These are phyloP conservation scores for Climacium dendroides DNA, from an alignment of 225 moss, liverwort and hornwort species.

Conservation along the genomic window DNA sequence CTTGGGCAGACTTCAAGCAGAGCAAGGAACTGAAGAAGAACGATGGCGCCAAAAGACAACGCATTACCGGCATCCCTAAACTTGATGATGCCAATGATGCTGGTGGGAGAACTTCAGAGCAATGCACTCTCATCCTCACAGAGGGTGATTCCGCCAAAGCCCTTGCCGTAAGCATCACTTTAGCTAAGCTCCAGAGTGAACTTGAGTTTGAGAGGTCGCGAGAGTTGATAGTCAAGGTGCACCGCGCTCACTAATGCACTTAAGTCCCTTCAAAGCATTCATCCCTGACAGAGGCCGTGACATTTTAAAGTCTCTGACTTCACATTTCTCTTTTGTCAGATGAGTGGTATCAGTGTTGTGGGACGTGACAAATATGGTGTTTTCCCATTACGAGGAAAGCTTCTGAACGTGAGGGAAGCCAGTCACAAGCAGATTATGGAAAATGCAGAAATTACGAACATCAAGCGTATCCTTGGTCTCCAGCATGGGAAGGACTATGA, in stretches of 20 bases:
- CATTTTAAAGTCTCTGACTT: not conserved
- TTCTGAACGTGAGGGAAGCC: constrained; percentile 90
- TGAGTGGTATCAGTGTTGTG: constrained; percentile 95
- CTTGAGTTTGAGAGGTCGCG: not conserved
- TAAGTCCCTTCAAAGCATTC: not conserved
- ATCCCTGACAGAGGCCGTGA: not conserved
- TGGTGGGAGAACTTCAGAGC: constrained; percentile 72
- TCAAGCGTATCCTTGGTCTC: constrained; percentile 89
- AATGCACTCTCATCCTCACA: constrained; percentile 86
- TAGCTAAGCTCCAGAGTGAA: no score
- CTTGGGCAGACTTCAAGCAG: constrained; percentile 90
- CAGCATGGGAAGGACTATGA: constrained; percentile 96
- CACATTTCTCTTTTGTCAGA: constrained; percentile 24
- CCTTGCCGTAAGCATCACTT: constrained; percentile 59
- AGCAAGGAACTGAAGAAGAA: constrained; percentile 95
- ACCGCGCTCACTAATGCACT: not conserved
- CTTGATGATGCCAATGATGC: constrained; percentile 98
- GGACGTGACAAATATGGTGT: constrained; percentile 93
- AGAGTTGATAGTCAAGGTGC: not conserved
- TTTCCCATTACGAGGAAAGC: constrained; percentile 93
- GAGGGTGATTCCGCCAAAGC: constrained; percentile 99
- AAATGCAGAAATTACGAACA: constrained; percentile 89
- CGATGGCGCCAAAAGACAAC: constrained; percentile 80
- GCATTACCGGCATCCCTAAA: constrained; percentile 85
- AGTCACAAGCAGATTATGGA: constrained; percentile 97